Conservation (phyloP, 2,329 filamentous ascomycete species). For the Diaporthe aspalathi region DNA sequence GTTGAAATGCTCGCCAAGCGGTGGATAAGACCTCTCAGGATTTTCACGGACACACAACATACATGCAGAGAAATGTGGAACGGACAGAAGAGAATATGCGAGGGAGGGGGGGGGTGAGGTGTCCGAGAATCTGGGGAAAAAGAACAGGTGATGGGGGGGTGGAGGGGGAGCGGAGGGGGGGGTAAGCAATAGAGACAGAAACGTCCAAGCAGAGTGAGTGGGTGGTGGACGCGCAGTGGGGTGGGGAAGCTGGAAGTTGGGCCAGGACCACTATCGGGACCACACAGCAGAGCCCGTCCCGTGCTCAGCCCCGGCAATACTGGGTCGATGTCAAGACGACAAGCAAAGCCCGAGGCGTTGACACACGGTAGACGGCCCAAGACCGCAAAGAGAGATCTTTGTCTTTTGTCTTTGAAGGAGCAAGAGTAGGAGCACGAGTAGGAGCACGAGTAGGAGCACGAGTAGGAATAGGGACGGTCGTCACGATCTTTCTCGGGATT, state of each 20-base stretch:
- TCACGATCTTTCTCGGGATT: not conserved
- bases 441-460: not conserved
- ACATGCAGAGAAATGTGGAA: constrained; percentile 27
- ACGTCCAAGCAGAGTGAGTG: constrained; percentile 17
- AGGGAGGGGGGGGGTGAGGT: constrained; percentile 10
- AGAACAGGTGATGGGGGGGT: constrained; percentile 24
- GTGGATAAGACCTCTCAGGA: constrained; percentile 5
- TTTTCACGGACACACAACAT: constrained; percentile 26
- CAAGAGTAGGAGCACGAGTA: too few relatives aligned
- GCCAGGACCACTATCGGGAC: constrained; percentile 28
- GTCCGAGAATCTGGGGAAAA: constrained; percentile 29
- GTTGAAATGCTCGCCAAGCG: constrained; percentile 19
- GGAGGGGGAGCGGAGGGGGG: constrained; percentile 1
- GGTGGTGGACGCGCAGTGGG: not conserved
- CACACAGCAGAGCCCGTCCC: constrained; percentile 21
- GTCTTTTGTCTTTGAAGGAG: too few relatives aligned
- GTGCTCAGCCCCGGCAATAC: constrained; percentile 15
- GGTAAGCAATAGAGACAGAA: constrained; percentile 25
- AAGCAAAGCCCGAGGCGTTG: not conserved
- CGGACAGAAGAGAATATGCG: constrained; percentile 31
- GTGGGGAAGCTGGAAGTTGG: constrained; percentile 24
- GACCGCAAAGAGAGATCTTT: not conserved
- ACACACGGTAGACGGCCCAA: not conserved
- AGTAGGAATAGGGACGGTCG: not conserved
- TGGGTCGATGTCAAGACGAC: not conserved